Base-by-base conservation (phyloP, 2,329 filamentous ascomycete species). In the Botryotinia calthae region DNA sequence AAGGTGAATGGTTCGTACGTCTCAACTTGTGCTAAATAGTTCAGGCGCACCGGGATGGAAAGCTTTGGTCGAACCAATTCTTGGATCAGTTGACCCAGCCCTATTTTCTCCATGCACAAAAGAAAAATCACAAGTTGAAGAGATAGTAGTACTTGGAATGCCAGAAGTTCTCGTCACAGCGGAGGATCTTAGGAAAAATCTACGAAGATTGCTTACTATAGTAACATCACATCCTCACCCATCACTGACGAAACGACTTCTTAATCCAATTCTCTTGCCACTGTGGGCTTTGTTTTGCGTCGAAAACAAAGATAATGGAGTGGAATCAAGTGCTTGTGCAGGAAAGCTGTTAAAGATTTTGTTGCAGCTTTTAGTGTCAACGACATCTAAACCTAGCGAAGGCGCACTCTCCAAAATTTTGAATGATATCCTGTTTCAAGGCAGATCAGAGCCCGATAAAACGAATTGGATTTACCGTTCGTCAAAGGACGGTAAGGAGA, bases 181-280 rank as follows among this genome's bases (percentile, higher is more conserved):
- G 5, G 77, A 82, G 1, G 82, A 86, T 2, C 80, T 93, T 7
- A 82, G 83, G 28, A 79, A 80, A 48, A 86, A 88, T 1, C 79
- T 93, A 3, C 83, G 82, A 46, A 85, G 90, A 25, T 80, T 93
- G 0, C 84, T 84, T 51, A 83, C 85, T 0, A 81, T 93, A 1
- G 79, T 90, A 1, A 83, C 87, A 31, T 90, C 89, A 0, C 91
- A 91, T 77, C 90, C 90, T 0, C 90, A 92, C 72, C 88, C 90
- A 0, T 89, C 89, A 0, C 81, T 93, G 16, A 87, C 89, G 62
- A 89, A 86, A 75, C 84, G 91, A 68, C 82, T 93, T 0, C 80
- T 93, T 3, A 82, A 84, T 4, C 88, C 88, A 0, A 78, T 92
- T 2, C 76, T 91, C 4, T 80, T 89, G 7, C 86, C 90, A 1